phyloP scores from a whole-genome alignment of 1,139 yeast species.

The Yamadazyma aaseri region DNA sequence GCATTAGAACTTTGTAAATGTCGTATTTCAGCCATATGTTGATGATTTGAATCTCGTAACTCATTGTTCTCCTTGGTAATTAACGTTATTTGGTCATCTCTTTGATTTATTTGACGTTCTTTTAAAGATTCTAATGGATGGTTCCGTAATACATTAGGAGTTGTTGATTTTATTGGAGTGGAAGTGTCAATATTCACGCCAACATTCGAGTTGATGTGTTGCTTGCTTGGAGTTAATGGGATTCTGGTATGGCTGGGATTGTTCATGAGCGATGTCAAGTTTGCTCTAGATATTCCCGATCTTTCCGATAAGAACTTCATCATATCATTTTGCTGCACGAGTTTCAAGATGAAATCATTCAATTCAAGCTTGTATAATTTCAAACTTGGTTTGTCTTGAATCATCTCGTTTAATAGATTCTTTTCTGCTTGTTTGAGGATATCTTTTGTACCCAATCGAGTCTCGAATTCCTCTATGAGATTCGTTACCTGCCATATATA shows the following conservation, averaged over 20 bases:
- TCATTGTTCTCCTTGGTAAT: conserved; percentile 14
- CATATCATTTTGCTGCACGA: conserved; percentile 25
- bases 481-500: conserved; percentile 27
- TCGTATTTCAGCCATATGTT: conserved; percentile 13
- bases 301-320: conserved; percentile 26
- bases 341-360: conserved; percentile 26
- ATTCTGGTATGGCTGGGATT: conserved; percentile 6
- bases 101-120: conserved; percentile 17
- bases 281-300: conserved; percentile 18
- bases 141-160: too few relatives aligned
- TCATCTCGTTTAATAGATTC: conserved; percentile 25
- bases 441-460: conserved; percentile 18
- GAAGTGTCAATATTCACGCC: conserved; percentile 1
- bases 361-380: conserved; percentile 29
- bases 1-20: conserved; percentile 21
- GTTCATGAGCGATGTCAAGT: conserved; percentile 8
- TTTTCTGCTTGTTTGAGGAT: conserved; percentile 28
- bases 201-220: conserved; percentile 3
- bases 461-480: conserved; percentile 29
- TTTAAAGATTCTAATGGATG: conserved; percentile 3
- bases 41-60: conserved; percentile 10
- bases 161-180: conserved; percentile 7
- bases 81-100: conserved; percentile 14
- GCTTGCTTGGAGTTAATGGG: conserved; percentile 5
- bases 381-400: conserved; percentile 26